phyloP scores from a whole-genome alignment of 768 basidiomycete genomes.

The Cantharellus anzutake region DNA sequence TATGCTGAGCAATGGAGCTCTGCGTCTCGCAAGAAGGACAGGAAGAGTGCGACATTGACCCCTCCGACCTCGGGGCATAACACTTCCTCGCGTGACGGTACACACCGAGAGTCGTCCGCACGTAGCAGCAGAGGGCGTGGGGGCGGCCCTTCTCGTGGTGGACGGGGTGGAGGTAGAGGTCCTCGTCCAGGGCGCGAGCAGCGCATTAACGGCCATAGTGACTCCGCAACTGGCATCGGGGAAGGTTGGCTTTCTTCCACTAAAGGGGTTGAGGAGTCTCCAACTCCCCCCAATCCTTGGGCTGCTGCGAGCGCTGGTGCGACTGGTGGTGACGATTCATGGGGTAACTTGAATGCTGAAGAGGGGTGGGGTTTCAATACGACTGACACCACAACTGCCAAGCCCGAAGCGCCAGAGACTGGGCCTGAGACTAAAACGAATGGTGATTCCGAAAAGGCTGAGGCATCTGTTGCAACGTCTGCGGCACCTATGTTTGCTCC shows the following conservation, averaged over 20 bases:
- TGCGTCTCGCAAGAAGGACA: conserved; percentile 76
- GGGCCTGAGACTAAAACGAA: neutral
- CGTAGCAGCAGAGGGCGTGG: conserved; percentile 33
- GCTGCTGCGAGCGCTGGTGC: neutral
- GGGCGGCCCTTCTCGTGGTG: conserved; percentile 23
- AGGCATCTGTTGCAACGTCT: neutral
- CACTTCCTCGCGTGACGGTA: conserved; percentile 19
- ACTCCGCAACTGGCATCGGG: conserved; percentile 22
- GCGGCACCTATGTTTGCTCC: neutral
- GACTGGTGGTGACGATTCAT: neutral
- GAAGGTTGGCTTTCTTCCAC: conserved; percentile 17
- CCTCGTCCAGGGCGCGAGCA: neutral
- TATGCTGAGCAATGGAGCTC: conserved; percentile 64
- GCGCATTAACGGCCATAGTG: conserved; percentile 13
- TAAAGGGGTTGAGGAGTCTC: conserved; percentile 14
- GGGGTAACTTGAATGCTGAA: neutral
- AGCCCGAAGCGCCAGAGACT: neutral
- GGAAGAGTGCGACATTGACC: conserved; percentile 32
- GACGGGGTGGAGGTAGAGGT: conserved; percentile 21
- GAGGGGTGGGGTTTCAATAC: neutral
- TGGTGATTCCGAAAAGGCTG: neutral
- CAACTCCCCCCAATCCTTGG: conserved; percentile 9
- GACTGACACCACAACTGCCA: neutral
- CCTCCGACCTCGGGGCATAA: conserved; percentile 29
- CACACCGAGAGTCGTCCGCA: conserved; percentile 28